phyloP scores from a whole-genome alignment of 331 rosid genomes.

The Cucumis variabilis region DNA sequence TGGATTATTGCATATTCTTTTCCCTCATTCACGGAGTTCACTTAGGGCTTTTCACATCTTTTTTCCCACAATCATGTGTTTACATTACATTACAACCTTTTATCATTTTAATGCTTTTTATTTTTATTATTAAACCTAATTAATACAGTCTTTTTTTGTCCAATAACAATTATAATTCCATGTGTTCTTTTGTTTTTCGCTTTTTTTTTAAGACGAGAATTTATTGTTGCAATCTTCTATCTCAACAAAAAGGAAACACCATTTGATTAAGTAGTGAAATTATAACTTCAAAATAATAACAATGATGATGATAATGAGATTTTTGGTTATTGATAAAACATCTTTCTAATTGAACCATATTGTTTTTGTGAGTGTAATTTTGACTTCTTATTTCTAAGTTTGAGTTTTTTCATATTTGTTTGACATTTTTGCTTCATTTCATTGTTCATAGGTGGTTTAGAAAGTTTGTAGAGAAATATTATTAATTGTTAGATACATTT shows the following conservation, averaged over 20 bases:
- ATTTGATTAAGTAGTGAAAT: background rate
- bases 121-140: background rate
- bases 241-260: background rate
- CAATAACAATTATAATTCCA: background rate
- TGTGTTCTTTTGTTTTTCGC: background rate
- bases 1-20: slow-evolving; percentile 12
- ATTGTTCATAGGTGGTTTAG: too few relatives aligned
- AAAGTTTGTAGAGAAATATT: too few relatives aligned
- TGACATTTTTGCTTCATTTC: too few relatives aligned
- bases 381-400: too few relatives aligned
- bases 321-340: background rate
- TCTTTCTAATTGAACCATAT: background rate
- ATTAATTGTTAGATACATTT: too few relatives aligned
- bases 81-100: background rate
- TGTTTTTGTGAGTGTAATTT: too few relatives aligned
- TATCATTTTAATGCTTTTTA: background rate
- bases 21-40: slow-evolving; percentile 30
- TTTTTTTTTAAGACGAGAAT: too few relatives aligned
- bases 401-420: background rate
- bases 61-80: background rate
- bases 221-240: background rate
- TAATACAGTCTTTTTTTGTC: background rate
- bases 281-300: too few relatives aligned
- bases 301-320: too few relatives aligned
- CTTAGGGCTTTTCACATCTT: background rate